Evolutionary conservation across 306 rosid species (phyloP), one percentile per base, ranked within the genome.

Genomic region (Vigna reflexopilosa): DNA sequence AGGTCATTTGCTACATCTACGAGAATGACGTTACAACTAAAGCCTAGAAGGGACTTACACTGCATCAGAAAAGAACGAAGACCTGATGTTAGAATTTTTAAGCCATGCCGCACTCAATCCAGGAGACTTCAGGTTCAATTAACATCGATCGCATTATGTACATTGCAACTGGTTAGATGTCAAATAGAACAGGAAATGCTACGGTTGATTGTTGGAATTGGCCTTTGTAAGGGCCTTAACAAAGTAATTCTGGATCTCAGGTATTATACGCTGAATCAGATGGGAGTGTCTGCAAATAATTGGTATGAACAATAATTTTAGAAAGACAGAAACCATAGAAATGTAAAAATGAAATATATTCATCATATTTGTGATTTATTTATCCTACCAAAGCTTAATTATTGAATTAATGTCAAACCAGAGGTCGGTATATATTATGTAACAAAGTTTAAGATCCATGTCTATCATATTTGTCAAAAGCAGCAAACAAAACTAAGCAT

Each of bases 191-290:
- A 57, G 75, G 81, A 69, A 75, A 51, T 62, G 58, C 89, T 92
- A 95, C 17, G 19, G 84, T 79, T 79, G 87, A 79, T 45, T 67
- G 87, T 68, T 78, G 80, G 84, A 64, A 83, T 84, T 91, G 86
- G 81, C 88, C 91, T 87, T 95, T 6, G 88, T 81, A 82, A 92
- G 93, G 30, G 89, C 91, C 80, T 88, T 93, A 2, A 82, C 89
- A 79, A 94, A 90, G 92, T 93, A 93, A 76, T 49, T 76, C 78
- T 89, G 87, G 71, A 95, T 91, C 85, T 93, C 97, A 6, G 97
- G 91, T 67, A 83, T 81, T 75, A 88, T 90, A 2, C 87, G 87
- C 83, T 84, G 89, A 78, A 95, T 91, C 86, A 95, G 86, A 52
- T 79, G 84, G 67, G 91, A 16, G 70, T 91, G 89, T 87, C 98